Conservation (phyloP, 768 basidiomycete species). For the Amanita rubescens region DNA sequence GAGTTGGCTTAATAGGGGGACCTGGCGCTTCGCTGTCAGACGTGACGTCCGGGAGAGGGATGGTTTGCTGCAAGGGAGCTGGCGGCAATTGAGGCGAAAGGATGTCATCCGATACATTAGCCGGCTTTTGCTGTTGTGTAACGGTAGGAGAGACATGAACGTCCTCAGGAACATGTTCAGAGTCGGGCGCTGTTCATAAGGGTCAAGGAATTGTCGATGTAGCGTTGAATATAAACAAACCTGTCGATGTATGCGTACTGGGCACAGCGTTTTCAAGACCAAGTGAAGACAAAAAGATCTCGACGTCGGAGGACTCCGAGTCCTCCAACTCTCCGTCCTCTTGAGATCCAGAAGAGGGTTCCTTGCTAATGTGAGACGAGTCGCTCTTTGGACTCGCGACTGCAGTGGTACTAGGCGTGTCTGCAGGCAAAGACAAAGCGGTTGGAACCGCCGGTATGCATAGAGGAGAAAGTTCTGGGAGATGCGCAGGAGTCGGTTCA, state of each 20-base stretch:
- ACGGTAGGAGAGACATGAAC: not conserved
- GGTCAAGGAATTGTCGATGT: not conserved
- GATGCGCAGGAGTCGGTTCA: not conserved
- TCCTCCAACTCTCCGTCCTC: conserved; percentile 7
- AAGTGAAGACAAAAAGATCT: conserved; percentile 7
- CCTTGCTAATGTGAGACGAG: not conserved
- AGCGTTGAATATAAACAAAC: not conserved
- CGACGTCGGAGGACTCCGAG: conserved; percentile 4
- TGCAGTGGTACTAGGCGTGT: not conserved
- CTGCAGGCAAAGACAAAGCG: not conserved
- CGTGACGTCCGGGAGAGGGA: conserved; percentile 24
- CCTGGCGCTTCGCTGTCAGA: conserved; percentile 7
- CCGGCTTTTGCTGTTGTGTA: not conserved
- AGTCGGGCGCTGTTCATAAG: not conserved
- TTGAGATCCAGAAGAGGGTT: not conserved
- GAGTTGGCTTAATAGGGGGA: conserved; percentile 9
- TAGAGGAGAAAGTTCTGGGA: conserved; percentile 1
- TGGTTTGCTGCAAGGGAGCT: conserved; percentile 24
- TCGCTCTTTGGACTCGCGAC: not conserved
- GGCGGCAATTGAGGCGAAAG: conserved; percentile 17
- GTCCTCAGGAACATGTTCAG: not conserved
- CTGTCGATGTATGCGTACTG: not conserved
- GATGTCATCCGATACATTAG: not conserved
- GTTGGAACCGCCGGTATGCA: conserved; percentile 1
- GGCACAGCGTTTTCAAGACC: conserved; percentile 2